These are phyloP conservation scores for Microdochium bolleyi DNA, from an alignment of 2,329 filamentous ascomycete species.

Conservation along the genomic window DNA sequence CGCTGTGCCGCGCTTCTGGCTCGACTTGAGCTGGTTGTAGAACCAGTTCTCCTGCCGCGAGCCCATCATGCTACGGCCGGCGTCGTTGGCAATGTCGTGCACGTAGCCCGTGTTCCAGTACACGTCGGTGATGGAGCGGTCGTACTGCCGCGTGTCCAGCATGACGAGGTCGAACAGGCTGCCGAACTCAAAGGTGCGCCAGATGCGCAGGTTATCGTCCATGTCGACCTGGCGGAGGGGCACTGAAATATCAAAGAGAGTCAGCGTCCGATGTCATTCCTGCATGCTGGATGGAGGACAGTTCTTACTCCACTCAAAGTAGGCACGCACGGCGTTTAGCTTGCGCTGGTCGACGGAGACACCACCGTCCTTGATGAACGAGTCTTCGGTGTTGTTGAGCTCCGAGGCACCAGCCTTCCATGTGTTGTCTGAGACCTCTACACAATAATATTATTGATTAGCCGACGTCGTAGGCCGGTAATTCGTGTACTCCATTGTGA, in stretches of 20 bases:
- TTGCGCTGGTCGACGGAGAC: conserved; percentile 67
- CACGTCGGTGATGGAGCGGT: conserved; percentile 55
- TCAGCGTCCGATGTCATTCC: conserved; percentile 11
- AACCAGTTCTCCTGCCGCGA: conserved; percentile 69
- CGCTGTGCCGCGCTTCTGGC: conserved; percentile 51
- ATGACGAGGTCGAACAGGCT: conserved; percentile 59
- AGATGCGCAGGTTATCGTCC: conserved; percentile 62
- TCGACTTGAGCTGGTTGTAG: conserved; percentile 51
- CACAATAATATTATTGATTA: conserved; percentile 36
- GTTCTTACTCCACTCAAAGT: conserved; percentile 58
- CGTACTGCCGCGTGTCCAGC: conserved; percentile 62
- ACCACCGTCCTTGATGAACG: conserved; percentile 46
- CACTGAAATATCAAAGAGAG: conserved; percentile 13
- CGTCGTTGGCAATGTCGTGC: conserved; percentile 43
- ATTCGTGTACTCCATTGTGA: neutral
- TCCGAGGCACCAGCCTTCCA: conserved; percentile 53
- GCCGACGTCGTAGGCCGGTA: neutral
- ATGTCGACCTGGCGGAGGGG: conserved; percentile 52
- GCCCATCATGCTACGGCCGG: conserved; percentile 62
- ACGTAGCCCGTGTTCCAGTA: conserved; percentile 61
- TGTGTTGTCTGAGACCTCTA: conserved; percentile 56
- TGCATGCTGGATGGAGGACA: conserved; percentile 42
- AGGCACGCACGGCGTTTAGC: conserved; percentile 64
- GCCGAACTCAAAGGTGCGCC: conserved; percentile 59
- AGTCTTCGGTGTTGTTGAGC: conserved; percentile 59